phyloP scores from a whole-genome alignment of 768 basidiomycete species.

The Lactifluus pinguis region DNA sequence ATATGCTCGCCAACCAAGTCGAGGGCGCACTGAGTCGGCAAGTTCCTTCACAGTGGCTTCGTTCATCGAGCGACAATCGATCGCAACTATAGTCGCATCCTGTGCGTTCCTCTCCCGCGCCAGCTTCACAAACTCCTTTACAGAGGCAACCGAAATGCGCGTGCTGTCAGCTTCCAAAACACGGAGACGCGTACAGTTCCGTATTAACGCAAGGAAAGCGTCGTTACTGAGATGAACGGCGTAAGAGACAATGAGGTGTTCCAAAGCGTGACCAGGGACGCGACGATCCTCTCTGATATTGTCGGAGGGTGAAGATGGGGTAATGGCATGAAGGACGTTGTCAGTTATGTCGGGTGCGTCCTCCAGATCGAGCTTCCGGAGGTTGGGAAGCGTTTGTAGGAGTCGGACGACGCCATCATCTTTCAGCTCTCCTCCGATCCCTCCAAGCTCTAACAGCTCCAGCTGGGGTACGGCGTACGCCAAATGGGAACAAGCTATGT shows the following conservation, averaged over 20 bases:
- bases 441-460: constrained; percentile 71
- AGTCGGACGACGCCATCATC: constrained; percentile 69
- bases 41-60: constrained; percentile 59
- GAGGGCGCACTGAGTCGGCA: constrained; percentile 47
- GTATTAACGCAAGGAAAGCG: constrained; percentile 55
- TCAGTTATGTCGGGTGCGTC: constrained; percentile 71
- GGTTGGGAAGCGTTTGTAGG: constrained; percentile 56
- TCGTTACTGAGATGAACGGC: constrained; percentile 56
- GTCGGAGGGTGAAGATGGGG: constrained; percentile 31
- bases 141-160: constrained; percentile 47
- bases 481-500: constrained; percentile 64
- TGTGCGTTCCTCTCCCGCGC: constrained; percentile 37
- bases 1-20: constrained; percentile 66
- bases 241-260: constrained; percentile 63
- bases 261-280: constrained; percentile 50
- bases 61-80: constrained; percentile 67
- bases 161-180: constrained; percentile 78
- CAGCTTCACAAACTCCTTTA: constrained; percentile 60
- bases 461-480: constrained; percentile 61
- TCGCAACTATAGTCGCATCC: constrained; percentile 53
- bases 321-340: constrained; percentile 54
- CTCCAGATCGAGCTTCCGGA: constrained; percentile 79
- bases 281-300: constrained; percentile 13
- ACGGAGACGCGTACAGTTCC: constrained; percentile 48
- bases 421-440: constrained; percentile 58